Evolutionary conservation across 345 rosid genomes (phyloP).

Genomic region (Acer saccharum): DNA sequence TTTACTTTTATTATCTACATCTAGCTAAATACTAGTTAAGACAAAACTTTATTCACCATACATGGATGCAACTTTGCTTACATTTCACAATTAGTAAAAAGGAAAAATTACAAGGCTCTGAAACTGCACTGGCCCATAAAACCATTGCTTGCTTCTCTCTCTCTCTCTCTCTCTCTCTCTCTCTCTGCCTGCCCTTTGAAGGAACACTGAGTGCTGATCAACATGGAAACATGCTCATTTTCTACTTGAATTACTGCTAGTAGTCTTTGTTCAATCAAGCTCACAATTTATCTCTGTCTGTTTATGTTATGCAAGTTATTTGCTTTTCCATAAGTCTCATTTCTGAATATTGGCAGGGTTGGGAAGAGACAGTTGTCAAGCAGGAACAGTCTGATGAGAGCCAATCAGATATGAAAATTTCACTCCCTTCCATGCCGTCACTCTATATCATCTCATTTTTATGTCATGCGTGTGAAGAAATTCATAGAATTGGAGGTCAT

Average conservation of each 20-base stretch:
- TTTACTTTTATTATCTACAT: not conserved
- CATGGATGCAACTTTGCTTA: not conserved
- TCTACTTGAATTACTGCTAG: not conserved
- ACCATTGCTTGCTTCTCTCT: not conserved
- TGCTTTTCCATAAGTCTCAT: conserved; percentile 4
- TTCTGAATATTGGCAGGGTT: conserved; percentile 64
- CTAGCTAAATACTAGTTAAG: not conserved
- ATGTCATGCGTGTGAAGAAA: conserved; percentile 95
- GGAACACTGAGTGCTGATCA: not conserved
- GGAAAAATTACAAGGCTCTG: not conserved
- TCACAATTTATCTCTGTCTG: conserved; percentile 3
- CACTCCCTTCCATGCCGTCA: conserved; percentile 94
- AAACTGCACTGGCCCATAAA: not conserved
- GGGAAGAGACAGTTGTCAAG: conserved; percentile 94
- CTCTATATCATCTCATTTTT: conserved; percentile 85
- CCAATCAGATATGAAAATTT: conserved; percentile 83
- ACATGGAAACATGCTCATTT: not conserved
- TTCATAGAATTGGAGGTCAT: conserved; percentile 97
- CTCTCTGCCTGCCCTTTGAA: not conserved
- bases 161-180: no score
- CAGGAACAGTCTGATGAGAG: conserved; percentile 71
- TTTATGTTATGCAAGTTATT: not conserved
- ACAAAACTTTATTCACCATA: not conserved
- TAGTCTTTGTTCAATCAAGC: conserved; percentile 3
- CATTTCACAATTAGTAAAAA: not conserved